These are phyloP conservation scores for Oryza nivara DNA, from an alignment of 176 grass and related monocot species.

Conservation along the genomic window DNA sequence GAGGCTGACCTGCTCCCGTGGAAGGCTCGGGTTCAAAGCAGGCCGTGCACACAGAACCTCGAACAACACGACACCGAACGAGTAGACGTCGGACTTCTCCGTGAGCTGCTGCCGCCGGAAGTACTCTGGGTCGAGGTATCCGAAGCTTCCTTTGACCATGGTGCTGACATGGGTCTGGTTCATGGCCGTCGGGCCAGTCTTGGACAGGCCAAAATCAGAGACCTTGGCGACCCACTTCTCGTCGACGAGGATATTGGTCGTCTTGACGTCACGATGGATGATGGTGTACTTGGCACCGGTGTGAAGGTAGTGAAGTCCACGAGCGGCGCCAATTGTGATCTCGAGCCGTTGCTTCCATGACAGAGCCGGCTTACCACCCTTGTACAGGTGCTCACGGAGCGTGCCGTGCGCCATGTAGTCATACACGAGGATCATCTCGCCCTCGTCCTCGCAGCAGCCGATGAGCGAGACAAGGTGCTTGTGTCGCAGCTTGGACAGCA, in stretches of 20 bases:
- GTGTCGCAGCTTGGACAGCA: slow-evolving; percentile 62
- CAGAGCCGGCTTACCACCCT: slow-evolving; percentile 59
- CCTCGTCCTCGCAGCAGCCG: slow-evolving; percentile 55
- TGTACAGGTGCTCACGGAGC: slow-evolving; percentile 58
- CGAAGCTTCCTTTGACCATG: slow-evolving; percentile 89
- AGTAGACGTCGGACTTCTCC: slow-evolving; percentile 84
- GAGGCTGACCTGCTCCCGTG: slow-evolving; percentile 64
- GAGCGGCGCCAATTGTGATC: slow-evolving; percentile 72
- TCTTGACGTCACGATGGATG: slow-evolving; percentile 91
- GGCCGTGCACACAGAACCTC: slow-evolving; percentile 81
- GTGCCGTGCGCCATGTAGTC: slow-evolving; percentile 62
- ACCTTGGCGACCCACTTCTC: slow-evolving; percentile 86
- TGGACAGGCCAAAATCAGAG: slow-evolving; percentile 78
- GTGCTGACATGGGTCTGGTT: slow-evolving; percentile 90
- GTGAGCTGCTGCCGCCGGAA: slow-evolving; percentile 77
- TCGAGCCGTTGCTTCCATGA: slow-evolving; percentile 74
- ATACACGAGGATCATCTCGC: slow-evolving; percentile 56
- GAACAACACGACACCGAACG: slow-evolving; percentile 79
- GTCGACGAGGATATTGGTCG: slow-evolving; percentile 76
- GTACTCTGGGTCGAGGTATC: slow-evolving; percentile 86
- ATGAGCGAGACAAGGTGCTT: slow-evolving; percentile 58
- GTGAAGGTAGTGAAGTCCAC: slow-evolving; percentile 84
- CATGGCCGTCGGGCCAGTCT: slow-evolving; percentile 63
- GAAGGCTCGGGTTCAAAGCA: slow-evolving; percentile 48
- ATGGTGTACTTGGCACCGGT: slow-evolving; percentile 87